Evolutionary conservation across 2,329 filamentous ascomycete genomes (phyloP).

Genomic region (Bipolaris cookei): DNA sequence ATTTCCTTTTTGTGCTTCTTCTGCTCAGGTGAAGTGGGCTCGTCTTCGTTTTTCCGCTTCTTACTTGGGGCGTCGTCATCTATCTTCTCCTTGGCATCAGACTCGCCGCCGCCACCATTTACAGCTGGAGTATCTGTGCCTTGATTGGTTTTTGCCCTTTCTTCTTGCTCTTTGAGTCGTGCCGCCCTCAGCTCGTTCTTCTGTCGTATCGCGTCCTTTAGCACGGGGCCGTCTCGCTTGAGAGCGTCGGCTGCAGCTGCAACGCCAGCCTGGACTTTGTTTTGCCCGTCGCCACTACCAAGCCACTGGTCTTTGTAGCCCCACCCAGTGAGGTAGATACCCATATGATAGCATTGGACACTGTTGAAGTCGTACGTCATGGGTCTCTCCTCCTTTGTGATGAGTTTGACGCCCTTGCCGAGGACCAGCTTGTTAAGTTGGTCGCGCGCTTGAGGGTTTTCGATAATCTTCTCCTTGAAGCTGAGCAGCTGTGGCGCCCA

Average conservation of each 20-base stretch:
- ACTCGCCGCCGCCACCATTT: conserved; percentile 21
- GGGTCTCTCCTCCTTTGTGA: conserved; percentile 58
- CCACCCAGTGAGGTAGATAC: conserved; percentile 70
- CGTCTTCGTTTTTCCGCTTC: conserved; percentile 16
- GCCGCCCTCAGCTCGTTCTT: conserved; percentile 31
- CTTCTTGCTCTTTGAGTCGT: conserved; percentile 24
- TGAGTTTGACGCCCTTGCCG: conserved; percentile 44
- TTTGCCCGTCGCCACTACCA: conserved; percentile 67
- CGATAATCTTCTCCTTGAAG: conserved; percentile 41
- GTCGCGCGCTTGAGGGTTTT: conserved; percentile 50
- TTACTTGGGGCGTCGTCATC: not conserved
- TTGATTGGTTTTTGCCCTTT: conserved; percentile 14
- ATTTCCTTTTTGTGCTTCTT: conserved; percentile 26
- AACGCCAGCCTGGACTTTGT: conserved; percentile 72
- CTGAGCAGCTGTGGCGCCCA: conserved; percentile 62
- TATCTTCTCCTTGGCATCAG: conserved; percentile 21
- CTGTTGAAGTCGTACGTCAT: conserved; percentile 59
- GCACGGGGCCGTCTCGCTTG: conserved; percentile 48
- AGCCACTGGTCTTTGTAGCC: conserved; percentile 68
- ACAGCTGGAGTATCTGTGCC: conserved; percentile 11
- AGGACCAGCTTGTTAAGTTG: conserved; percentile 48
- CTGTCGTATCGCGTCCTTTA: conserved; percentile 25
- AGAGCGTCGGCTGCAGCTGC: conserved; percentile 70
- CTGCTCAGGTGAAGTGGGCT: conserved; percentile 9
- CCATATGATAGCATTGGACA: conserved; percentile 66